Percentiles rank a stretch among this genome's conserved stretches.
phyloP scores from a whole-genome alignment of 2,329 filamentous ascomycete genomes.

The Plenodomus lindquistii region DNA sequence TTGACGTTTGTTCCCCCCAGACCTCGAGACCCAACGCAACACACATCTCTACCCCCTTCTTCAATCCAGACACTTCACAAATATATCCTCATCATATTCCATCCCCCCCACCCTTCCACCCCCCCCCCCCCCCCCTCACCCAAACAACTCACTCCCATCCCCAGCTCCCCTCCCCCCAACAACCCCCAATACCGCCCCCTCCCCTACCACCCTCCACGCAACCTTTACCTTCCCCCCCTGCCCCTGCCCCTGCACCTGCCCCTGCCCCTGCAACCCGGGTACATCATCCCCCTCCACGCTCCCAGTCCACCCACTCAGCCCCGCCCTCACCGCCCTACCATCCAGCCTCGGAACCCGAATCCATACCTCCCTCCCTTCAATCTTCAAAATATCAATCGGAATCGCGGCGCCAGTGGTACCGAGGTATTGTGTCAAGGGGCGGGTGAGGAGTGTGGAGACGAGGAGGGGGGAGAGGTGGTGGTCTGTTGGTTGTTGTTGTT shows the following conservation, averaged over 20 bases:
- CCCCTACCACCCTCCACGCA: constrained; percentile 33
- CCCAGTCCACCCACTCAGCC: constrained; percentile 33
- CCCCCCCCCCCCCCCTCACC: constrained; percentile 1
- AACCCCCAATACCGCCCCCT: constrained; percentile 9
- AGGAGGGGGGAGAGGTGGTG: constrained; percentile 60
- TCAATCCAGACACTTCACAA: no score
- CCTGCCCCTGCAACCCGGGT: constrained; percentile 18
- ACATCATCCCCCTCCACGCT: constrained; percentile 23
- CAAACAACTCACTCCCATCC: constrained; percentile 20
- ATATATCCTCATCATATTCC: no score
- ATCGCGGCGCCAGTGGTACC: constrained; percentile 70
- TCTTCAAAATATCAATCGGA: constrained; percentile 69
- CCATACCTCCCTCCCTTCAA: constrained; percentile 19
- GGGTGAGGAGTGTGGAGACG: constrained; percentile 64
- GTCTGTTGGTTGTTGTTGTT: constrained; percentile 1
- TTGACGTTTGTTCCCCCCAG: no score
- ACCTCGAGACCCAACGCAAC: no score
- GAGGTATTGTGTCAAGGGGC: constrained; percentile 69
- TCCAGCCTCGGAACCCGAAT: constrained; percentile 33
- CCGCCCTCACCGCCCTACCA: constrained; percentile 25
- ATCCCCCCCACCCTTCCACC: neutral
- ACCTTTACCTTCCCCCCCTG: constrained; percentile 24
- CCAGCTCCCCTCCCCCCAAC: neutral
- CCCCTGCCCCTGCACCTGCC: constrained; percentile 8
- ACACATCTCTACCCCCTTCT: no score